Conservation (phyloP, 345 rosid genomes). For the Lepidium sativum region DNA sequence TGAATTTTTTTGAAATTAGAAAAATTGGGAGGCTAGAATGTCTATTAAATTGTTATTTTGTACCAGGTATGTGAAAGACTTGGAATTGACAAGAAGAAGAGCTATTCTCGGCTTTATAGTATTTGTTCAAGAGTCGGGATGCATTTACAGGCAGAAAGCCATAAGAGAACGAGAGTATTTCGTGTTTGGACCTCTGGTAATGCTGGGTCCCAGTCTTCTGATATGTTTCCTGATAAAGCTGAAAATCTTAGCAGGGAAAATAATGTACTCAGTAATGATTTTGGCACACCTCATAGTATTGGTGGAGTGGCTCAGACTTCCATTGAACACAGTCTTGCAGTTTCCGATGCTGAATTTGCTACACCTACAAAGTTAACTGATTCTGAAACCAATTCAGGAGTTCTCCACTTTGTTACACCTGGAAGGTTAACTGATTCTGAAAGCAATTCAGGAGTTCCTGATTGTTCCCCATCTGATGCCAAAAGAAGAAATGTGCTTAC, state of each 20-base stretch:
- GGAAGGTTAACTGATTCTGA: slow-evolving; percentile 28
- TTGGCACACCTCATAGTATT: slow-evolving; percentile 25
- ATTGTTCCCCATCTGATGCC: slow-evolving; percentile 27
- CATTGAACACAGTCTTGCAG: slow-evolving; percentile 30
- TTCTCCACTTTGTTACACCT: slow-evolving; percentile 29
- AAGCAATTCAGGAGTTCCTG: slow-evolving; percentile 31
- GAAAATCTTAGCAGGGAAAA: slow-evolving; percentile 22
- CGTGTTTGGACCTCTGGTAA: slow-evolving; percentile 69
- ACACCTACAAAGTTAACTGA: slow-evolving; percentile 30
- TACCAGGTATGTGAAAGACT: slow-evolving; percentile 72
- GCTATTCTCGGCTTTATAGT: slow-evolving; percentile 55
- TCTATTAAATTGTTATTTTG: slow-evolving; percentile 7
- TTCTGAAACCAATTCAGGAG: slow-evolving; percentile 32
- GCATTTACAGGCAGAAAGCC: slow-evolving; percentile 62
- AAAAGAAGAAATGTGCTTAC: slow-evolving; percentile 21
- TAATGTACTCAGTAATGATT: slow-evolving; percentile 22
- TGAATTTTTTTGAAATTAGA: not conserved
- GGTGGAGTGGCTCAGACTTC: slow-evolving; percentile 27
- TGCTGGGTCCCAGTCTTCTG: slow-evolving; percentile 36
- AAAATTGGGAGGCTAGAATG: not conserved
- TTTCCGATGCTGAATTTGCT: slow-evolving; percentile 32
- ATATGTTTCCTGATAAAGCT: slow-evolving; percentile 34
- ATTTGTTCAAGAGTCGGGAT: slow-evolving; percentile 67
- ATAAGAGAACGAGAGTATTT: slow-evolving; percentile 52
- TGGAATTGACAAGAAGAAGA: slow-evolving; percentile 76